phyloP scores from a whole-genome alignment of 2,329 filamentous ascomycete genomes.

The Diaporthe helianthi region DNA sequence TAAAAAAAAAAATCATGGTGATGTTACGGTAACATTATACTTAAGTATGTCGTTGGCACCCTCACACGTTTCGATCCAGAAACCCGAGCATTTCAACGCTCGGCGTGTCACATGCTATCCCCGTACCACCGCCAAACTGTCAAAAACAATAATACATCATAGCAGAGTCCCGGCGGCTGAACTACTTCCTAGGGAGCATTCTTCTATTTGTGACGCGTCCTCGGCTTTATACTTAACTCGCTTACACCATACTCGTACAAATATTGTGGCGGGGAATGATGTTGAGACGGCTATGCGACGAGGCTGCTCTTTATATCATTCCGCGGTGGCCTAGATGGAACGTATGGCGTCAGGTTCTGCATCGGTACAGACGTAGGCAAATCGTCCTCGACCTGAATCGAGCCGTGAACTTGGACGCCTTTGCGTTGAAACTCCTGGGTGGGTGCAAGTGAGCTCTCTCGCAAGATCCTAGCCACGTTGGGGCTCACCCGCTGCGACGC shows the following conservation, averaged over 20 bases:
- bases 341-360: not conserved
- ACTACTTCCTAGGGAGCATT: too few species aligned
- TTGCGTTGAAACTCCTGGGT: not conserved
- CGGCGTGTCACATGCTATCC: too few species aligned
- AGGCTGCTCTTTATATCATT: not conserved
- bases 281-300: not conserved
- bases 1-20: too few species aligned
- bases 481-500: constrained; percentile 19
- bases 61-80: too few species aligned
- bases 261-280: not conserved
- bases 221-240: not conserved
- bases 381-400: not conserved
- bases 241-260: not conserved
- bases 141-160: too few species aligned
- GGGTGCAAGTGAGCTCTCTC: constrained; percentile 5
- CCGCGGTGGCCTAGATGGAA: not conserved
- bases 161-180: too few species aligned
- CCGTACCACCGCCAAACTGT: too few species aligned
- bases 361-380: not conserved
- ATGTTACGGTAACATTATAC: too few species aligned
- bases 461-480: not conserved
- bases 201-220: not conserved
- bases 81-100: too few species aligned
- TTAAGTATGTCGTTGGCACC: too few species aligned
- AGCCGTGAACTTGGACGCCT: not conserved